Evolutionary conservation across 2,329 filamentous ascomycete genomes (phyloP).

Genomic region (Xylaria sp.): DNA sequence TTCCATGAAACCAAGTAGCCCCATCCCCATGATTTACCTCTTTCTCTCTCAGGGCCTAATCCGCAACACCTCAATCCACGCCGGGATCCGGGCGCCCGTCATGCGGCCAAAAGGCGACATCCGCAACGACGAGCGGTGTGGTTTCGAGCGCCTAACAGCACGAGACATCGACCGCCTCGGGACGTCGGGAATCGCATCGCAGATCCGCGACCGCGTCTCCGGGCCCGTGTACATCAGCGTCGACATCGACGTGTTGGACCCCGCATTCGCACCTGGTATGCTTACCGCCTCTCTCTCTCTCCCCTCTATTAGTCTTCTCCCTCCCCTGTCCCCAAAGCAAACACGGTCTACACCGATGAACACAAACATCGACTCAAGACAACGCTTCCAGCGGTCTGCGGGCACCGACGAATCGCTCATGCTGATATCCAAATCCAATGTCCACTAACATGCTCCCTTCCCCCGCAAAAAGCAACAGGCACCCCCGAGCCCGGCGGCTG

Average conservation of each 20-base stretch:
- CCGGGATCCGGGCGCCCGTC: constrained; percentile 68
- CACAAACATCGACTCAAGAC: no score
- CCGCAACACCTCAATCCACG: constrained; percentile 68
- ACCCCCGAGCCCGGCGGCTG: constrained; percentile 84
- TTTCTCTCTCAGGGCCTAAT: constrained; percentile 58
- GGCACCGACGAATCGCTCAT: no score
- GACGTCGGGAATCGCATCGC: constrained; percentile 69
- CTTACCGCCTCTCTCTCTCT: constrained; percentile 4
- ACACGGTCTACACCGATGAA: no score
- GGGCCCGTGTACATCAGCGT: constrained; percentile 75
- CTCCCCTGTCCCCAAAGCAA: neutral
- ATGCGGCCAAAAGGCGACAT: constrained; percentile 61
- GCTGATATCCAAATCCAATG: neutral
- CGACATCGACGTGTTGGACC: constrained; percentile 85
- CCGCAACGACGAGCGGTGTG: constrained; percentile 67
- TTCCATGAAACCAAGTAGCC: neutral
- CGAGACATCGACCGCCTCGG: constrained; percentile 79
- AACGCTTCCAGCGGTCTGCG: no score
- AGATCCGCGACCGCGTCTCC: constrained; percentile 68
- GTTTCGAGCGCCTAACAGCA: constrained; percentile 67
- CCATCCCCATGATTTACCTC: neutral
- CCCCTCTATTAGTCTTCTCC: neutral
- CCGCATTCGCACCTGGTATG: constrained; percentile 69
- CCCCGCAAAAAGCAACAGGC: constrained; percentile 67
- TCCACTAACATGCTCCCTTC: constrained; percentile 7